Conservation (phyloP, 2,329 filamentous ascomycete species). For the Aureobasidium sp. region DNA sequence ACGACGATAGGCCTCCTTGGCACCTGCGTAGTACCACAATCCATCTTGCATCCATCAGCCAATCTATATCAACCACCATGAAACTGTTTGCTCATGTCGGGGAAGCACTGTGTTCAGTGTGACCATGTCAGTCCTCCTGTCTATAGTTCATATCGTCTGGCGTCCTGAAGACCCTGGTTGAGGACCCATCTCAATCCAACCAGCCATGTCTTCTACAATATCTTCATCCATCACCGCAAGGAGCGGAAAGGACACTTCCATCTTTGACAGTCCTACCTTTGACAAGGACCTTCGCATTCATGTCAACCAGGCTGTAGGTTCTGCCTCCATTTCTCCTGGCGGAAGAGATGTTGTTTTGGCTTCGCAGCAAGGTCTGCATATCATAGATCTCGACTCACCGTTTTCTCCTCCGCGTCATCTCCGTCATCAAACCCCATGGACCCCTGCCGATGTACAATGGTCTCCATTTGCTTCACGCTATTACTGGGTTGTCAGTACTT, state of each 20-base stretch:
- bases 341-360: slow-evolving; percentile 85
- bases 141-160: not conserved
- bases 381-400: slow-evolving; percentile 85
- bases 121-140: not conserved
- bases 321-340: slow-evolving; percentile 85
- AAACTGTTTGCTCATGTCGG: not conserved
- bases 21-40: not conserved
- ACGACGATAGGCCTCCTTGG: not conserved
- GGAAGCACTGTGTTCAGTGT: not conserved
- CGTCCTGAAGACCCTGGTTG: not conserved
- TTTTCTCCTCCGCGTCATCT: slow-evolving; percentile 80
- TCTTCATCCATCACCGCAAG: slow-evolving; percentile 2
- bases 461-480: slow-evolving; percentile 83
- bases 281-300: slow-evolving; percentile 76
- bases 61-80: not conserved
- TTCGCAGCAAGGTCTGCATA: slow-evolving; percentile 79
- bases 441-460: slow-evolving; percentile 95
- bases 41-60: not conserved
- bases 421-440: slow-evolving; percentile 82
- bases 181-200: not conserved
- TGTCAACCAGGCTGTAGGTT: slow-evolving; percentile 71
- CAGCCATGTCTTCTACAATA: slow-evolving; percentile 3
- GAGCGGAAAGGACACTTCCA: slow-evolving; percentile 1
- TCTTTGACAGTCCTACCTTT: slow-evolving; percentile 76
- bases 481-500: slow-evolving; percentile 90